These are phyloP conservation scores for Ambispora gerdemannii DNA, from an alignment of 192 early-diverging fungal genomes.

Conservation along the genomic window DNA sequence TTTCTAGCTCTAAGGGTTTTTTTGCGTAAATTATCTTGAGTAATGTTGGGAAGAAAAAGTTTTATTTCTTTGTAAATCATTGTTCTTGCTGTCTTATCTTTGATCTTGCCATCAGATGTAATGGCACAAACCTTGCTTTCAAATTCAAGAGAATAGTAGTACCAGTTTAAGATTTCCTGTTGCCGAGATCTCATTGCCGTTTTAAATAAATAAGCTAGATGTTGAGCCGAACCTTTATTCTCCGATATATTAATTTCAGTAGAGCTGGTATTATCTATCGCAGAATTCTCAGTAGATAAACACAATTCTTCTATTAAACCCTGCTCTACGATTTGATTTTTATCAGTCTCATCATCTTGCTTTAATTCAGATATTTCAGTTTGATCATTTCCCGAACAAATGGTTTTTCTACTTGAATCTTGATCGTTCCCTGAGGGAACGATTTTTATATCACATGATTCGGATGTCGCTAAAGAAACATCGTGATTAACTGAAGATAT, in stretches of 20 bases:
- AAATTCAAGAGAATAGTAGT: slow-evolving; percentile 15
- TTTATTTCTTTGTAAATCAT: slow-evolving; percentile 19
- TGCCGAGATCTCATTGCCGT: background rate
- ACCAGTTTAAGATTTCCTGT: slow-evolving; percentile 13
- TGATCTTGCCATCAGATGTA: background rate
- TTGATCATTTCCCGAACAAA: background rate
- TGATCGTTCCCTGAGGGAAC: background rate
- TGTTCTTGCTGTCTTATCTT: slow-evolving; percentile 21
- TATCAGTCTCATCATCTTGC: background rate
- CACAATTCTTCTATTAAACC: slow-evolving; percentile 12
- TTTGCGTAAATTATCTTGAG: background rate
- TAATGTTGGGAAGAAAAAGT: slow-evolving; percentile 1
- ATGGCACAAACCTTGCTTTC: slow-evolving; percentile 23
- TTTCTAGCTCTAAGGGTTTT: slow-evolving; percentile 15
- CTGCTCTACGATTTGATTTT: background rate
- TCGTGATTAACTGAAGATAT: too few species aligned
- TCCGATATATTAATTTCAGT: background rate
- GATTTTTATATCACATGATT: background rate
- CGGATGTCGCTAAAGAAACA: background rate
- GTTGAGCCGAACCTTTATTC: background rate
- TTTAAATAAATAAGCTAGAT: background rate
- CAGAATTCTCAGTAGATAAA: background rate
- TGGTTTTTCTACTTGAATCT: too few species aligned
- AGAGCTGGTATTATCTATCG: background rate
- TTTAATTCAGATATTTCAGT: background rate